Conservation (phyloP, 1,139 yeast genomes). For the Zygosaccharomyces pseudobailii region DNA sequence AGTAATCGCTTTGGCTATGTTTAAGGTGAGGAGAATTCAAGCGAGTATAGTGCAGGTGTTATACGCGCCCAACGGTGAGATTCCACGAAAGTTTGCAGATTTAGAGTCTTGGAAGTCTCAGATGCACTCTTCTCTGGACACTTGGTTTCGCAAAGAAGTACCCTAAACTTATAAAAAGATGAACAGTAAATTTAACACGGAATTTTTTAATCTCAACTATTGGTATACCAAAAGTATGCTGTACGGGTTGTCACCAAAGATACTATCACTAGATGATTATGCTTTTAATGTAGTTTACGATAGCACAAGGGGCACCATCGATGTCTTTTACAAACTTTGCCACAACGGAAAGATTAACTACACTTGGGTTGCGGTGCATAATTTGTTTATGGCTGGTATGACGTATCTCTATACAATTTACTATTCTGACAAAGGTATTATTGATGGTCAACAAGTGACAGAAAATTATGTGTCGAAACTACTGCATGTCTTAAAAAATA, state of each 20-base stretch:
- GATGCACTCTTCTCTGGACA: slow-evolving; percentile 48
- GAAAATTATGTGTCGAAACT: slow-evolving; percentile 55
- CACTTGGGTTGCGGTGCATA: slow-evolving; percentile 93
- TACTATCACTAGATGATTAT: slow-evolving; percentile 47
- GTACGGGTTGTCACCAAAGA: slow-evolving; percentile 74
- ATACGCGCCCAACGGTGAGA: slow-evolving; percentile 58
- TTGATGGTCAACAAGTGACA: slow-evolving; percentile 48
- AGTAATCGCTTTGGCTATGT: slow-evolving; percentile 57
- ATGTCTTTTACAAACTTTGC: slow-evolving; percentile 55
- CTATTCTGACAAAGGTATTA: slow-evolving; percentile 53
- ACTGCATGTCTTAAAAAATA: slow-evolving; percentile 53
- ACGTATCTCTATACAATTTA: slow-evolving; percentile 74
- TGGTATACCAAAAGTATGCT: slow-evolving; percentile 68
- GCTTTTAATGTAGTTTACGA: slow-evolving; percentile 56
- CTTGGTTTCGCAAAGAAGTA: slow-evolving; percentile 52
- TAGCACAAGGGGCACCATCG: slow-evolving; percentile 62
- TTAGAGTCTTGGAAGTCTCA: slow-evolving; percentile 57
- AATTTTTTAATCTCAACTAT: slow-evolving; percentile 69
- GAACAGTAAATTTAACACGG: slow-evolving; percentile 71
- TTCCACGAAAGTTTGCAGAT: slow-evolving; percentile 59
- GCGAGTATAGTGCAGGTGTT: slow-evolving; percentile 70
- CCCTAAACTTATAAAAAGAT: slow-evolving; percentile 56
- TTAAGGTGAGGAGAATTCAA: slow-evolving; percentile 66
- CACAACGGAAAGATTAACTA: slow-evolving; percentile 61
- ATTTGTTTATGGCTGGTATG: slow-evolving; percentile 83